Base-by-base conservation (phyloP, 2,329 filamentous ascomycete species). In the Exserohilum turcica region DNA sequence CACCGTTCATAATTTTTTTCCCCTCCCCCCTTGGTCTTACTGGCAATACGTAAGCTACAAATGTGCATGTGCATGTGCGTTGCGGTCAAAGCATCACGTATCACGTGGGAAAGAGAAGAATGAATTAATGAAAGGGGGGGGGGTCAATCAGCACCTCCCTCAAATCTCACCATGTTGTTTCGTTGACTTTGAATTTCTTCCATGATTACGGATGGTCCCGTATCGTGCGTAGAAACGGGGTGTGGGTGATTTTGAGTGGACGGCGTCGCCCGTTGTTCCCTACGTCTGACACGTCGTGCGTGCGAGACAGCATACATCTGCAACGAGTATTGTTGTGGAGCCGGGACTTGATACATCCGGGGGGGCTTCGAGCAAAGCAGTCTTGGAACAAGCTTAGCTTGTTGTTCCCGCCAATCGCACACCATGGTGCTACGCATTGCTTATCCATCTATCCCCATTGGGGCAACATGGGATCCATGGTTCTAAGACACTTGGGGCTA, bases 311-410 rank as follows among this genome's bases (percentile, higher is more conserved):
- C 38, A 36, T 53, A 21, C 10, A 38, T 27, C 54, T 72, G 65
- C 50, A 57, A 73, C 71, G 52, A 42, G 35, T 43, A 42, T 28
- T 62, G 69, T 67, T 45, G 27, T 27, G 73, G 66, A 64, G 61
- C 27, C 71, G 69, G 71, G 63, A 67, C 53, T 19, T 69, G 66
- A 65, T 56, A 67, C 69, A 69, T 71, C 70, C 71, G 69, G 16
- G n/a, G n/a, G 64, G 61, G 55, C 36, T 39, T 42, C 36, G 16
- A 39, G 47, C 57, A 55, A 61, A 59, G 60, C 43, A 37, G 40
- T 57, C 64, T 61, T 70, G 64, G 63, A 68, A 68, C 67, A 67
- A 70, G 67, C 71, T 72, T 68, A 68, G 56, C 7, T 24, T 24
- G 32, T 29, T 24, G n/a, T 27, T 47, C 53, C 48, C 52, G 45